Evolutionary conservation across 1,284 basidiomycete genomes (phyloP).

Genomic region (Cutaneotrichosporon curvatum): DNA sequence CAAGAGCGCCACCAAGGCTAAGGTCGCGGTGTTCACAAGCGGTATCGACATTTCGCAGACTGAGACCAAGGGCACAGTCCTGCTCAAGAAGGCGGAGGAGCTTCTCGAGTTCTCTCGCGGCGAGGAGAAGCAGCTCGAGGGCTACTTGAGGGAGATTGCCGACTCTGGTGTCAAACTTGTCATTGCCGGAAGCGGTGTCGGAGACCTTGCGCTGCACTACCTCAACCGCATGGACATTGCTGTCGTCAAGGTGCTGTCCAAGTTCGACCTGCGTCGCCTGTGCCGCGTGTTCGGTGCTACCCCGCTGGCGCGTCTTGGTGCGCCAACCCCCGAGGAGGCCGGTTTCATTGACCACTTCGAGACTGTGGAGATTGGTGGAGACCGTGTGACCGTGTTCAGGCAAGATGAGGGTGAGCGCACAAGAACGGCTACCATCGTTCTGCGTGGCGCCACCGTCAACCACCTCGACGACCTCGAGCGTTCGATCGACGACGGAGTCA

Average conservation of each 20-base stretch:
- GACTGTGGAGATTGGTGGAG: slow-evolving; percentile 92
- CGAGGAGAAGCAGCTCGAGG: slow-evolving; percentile 92
- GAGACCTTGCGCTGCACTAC: slow-evolving; percentile 95
- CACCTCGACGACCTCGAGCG: slow-evolving; percentile 92
- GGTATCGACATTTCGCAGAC: slow-evolving; percentile 91
- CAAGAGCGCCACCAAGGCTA: slow-evolving; percentile 73
- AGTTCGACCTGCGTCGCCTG: slow-evolving; percentile 91
- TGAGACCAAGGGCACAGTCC: slow-evolving; percentile 97
- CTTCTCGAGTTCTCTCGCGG: slow-evolving; percentile 93
- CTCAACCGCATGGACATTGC: slow-evolving; percentile 89
- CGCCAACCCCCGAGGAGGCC: slow-evolving; percentile 92
- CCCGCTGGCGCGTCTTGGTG: slow-evolving; percentile 88
- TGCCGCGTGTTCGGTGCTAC: slow-evolving; percentile 95
- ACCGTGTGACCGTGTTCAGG: slow-evolving; percentile 92
- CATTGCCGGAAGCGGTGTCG: slow-evolving; percentile 85
- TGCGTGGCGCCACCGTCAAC: slow-evolving; percentile 94
- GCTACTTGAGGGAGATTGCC: slow-evolving; percentile 94
- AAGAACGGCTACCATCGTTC: slow-evolving; percentile 84
- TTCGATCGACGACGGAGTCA: slow-evolving; percentile 94
- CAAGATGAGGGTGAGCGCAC: slow-evolving; percentile 73
- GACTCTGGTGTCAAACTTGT: slow-evolving; percentile 91
- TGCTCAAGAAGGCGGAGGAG: slow-evolving; percentile 92
- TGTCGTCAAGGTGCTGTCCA: slow-evolving; percentile 94
- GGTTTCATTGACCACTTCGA: slow-evolving; percentile 91
- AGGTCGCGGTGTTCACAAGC: slow-evolving; percentile 90